Evolutionary conservation across 1,284 basidiomycete genomes (phyloP).

Genomic region (Boletus calvinii): DNA sequence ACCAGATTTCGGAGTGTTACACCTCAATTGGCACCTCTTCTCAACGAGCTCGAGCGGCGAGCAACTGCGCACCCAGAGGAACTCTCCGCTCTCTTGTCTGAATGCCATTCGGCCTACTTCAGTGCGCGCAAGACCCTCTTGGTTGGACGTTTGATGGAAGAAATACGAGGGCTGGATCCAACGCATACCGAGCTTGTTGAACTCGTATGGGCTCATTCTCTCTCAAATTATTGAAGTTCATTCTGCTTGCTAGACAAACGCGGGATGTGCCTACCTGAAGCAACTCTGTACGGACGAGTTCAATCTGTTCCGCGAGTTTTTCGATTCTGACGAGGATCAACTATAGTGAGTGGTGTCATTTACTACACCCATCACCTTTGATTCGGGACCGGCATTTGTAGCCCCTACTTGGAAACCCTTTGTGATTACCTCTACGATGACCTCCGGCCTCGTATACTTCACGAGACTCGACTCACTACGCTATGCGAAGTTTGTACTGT

Average conservation of each 20-base stretch:
- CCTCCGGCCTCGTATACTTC: conserved; percentile 87
- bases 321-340: conserved; percentile 78
- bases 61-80: conserved; percentile 73
- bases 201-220: conserved; percentile 50
- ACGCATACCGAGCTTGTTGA: conserved; percentile 79
- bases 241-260: conserved; percentile 59
- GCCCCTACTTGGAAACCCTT: conserved; percentile 82
- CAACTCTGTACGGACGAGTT: conserved; percentile 89
- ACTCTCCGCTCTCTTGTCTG: conserved; percentile 70
- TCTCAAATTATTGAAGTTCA: not conserved
- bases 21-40: conserved; percentile 67
- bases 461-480: conserved; percentile 81
- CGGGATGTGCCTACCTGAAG: conserved; percentile 88
- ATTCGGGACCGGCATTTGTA: conserved; percentile 33
- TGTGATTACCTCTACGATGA: conserved; percentile 94
- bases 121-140: conserved; percentile 68
- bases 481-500: conserved; percentile 94
- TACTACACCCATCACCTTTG: not conserved
- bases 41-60: conserved; percentile 82
- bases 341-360: conserved; percentile 69
- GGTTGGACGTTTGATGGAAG: conserved; percentile 67
- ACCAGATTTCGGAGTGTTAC: conserved; percentile 81
- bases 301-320: conserved; percentile 79
- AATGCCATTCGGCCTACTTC: conserved; percentile 86
- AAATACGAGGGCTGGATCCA: conserved; percentile 81